Percentiles rank a stretch among this genome's conserved stretches.
These are phyloP conservation scores for Leucoagaricus sp. DNA, from an alignment of 1,284 basidiomycete species.

Conservation along the genomic window DNA sequence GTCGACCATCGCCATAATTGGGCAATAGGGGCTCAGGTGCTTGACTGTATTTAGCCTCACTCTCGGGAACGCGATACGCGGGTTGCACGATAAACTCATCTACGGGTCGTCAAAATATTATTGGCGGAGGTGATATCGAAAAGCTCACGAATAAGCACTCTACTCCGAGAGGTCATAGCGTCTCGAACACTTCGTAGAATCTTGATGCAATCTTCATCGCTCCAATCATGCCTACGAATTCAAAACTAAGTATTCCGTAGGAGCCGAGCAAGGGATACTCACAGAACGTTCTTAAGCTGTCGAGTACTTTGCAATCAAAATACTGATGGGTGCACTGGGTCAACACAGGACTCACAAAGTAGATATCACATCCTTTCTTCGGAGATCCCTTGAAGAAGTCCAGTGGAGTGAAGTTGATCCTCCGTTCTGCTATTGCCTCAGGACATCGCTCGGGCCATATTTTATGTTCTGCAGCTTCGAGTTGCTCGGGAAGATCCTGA, in stretches of 20 bases:
- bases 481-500: conserved; percentile 31
- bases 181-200: conserved; percentile 28
- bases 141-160: conserved; percentile 29
- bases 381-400: conserved; percentile 31
- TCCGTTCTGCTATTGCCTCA: conserved; percentile 26
- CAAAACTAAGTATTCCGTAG: neutral
- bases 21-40: conserved; percentile 37
- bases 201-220: conserved; percentile 24
- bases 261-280: neutral
- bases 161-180: conserved; percentile 28
- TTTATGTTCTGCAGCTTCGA: conserved; percentile 23
- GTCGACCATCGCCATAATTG: conserved; percentile 36
- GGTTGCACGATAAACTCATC: conserved; percentile 29
- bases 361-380: conserved; percentile 29
- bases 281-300: conserved; percentile 25
- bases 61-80: conserved; percentile 19
- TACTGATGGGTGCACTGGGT: neutral
- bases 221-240: conserved; percentile 28
- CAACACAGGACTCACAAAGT: conserved; percentile 26
- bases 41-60: conserved; percentile 20
- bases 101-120: conserved; percentile 10
- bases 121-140: neutral
- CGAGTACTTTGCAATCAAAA: neutral
- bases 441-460: conserved; percentile 30
- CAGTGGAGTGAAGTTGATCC: conserved; percentile 29